Evolutionary conservation across 2,329 filamentous ascomycete genomes (phyloP).

Genomic region (Aspergillus sojae): DNA sequence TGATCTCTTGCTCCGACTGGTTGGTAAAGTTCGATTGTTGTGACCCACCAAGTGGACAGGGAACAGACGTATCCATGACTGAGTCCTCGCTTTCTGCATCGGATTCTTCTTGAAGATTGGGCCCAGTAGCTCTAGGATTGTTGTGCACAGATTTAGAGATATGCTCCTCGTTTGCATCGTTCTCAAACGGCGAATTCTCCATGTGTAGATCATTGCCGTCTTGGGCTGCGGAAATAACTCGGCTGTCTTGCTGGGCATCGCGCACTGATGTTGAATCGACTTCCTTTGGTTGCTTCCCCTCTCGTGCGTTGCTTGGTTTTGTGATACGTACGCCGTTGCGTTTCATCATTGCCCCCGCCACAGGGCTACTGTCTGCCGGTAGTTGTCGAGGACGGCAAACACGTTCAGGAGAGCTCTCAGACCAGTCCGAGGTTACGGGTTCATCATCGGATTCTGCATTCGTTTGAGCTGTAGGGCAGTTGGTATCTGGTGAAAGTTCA

Average conservation of each 20-base stretch:
- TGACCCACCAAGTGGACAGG: conserved; percentile 29
- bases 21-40: conserved; percentile 25
- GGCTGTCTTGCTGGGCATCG: not conserved
- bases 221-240: not conserved
- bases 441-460: conserved; percentile 23
- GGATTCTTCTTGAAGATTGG: conserved; percentile 10
- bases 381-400: conserved; percentile 17
- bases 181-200: not conserved
- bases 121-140: not conserved
- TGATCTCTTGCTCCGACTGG: conserved; percentile 26
- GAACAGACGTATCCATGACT: conserved; percentile 40
- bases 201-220: not conserved
- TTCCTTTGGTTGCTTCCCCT: not conserved
- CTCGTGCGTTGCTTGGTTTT: not conserved
- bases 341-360: conserved; percentile 4
- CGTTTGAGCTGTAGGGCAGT: conserved; percentile 18
- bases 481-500: conserved; percentile 4
- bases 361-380: conserved; percentile 35
- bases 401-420: conserved; percentile 18
- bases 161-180: not conserved
- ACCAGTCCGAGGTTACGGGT: conserved; percentile 20
- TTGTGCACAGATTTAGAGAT: not conserved
- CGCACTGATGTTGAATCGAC: not conserved
- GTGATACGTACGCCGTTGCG: not conserved
- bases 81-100: conserved; percentile 35